Evolutionary conservation across 345 rosid genomes (phyloP), one percentile per base, ranked within the genome.

Genomic region (Linum trigynum): DNA sequence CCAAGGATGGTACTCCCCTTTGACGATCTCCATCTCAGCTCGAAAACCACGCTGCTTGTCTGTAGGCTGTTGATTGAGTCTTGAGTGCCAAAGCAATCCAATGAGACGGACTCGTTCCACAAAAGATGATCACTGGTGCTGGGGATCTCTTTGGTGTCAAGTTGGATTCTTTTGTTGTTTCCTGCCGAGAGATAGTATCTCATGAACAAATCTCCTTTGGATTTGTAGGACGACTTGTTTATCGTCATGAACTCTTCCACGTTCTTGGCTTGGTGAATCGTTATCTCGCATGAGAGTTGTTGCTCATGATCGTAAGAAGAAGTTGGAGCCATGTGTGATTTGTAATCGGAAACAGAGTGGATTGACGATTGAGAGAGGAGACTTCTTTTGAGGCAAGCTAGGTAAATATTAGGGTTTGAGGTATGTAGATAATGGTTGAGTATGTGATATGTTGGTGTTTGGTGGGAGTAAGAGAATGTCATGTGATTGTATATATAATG

Each of bases 261-360:
- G 81, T 87, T 89, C 72, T 81, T 89, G 61, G 96, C 97, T 76
- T 84, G 79, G 51, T 77, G 35, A 77, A 92, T 77, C 63, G 67
- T 79, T 65, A 92, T 66, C 72, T 92, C 74, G 53, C 79, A 87
- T 1, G 53, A 48, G 2, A 48, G 45, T 8, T 41, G 45, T 41
- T 41, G 45, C 9, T 4, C 14, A 48, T 48, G 53, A 48, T 48
- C 53, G 14, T 48, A 9, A 9, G 53, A 5, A 48, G 53, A 6
- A 48, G 53, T 9, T 48, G 53, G 51, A 45, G 9, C 53, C 53
- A 48, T 48, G 3, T 48, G 9, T 41, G 45, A 8, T 4, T 41
- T 41, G 45, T 41, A 0, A 41, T 41, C 9, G 45, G 9, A 4
- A 4, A 4, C 6, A 0, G 45, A 41, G 45, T 41, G 45, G 45